phyloP scores from a whole-genome alignment of 345 rosid genomes.

The Citropsis articulata region DNA sequence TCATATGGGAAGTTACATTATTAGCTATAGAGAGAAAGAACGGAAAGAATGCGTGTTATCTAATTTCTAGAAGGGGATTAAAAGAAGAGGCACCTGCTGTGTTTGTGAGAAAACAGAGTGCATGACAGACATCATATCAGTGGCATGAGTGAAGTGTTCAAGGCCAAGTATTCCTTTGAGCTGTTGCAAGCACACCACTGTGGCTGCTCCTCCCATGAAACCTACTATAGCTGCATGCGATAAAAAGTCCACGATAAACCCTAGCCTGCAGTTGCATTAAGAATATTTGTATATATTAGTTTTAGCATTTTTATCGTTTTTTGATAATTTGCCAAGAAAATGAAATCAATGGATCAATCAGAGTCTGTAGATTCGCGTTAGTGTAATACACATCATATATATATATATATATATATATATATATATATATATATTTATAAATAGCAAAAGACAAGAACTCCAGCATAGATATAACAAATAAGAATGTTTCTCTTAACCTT shows the following conservation, averaged over 20 bases:
- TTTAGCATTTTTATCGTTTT: not conserved
- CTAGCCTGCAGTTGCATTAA: conserved; percentile 50
- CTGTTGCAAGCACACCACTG: conserved; percentile 83
- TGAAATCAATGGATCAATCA: conserved; percentile 11
- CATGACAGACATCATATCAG: conserved; percentile 70
- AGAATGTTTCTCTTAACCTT: not conserved
- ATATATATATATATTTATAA: not conserved
- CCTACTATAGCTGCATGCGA: conserved; percentile 94
- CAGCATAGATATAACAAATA: not conserved
- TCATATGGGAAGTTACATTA: not conserved
- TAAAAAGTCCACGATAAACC: conserved; percentile 86
- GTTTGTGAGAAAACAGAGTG: conserved; percentile 75
- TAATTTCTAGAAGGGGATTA: no score
- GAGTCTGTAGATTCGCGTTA: not conserved
- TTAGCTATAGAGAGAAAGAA: not conserved
- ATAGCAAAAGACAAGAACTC: conserved; percentile 17
- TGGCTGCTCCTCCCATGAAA: conserved; percentile 96
- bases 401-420: not conserved
- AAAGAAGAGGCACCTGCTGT: conserved; percentile 40
- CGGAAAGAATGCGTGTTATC: not conserved
- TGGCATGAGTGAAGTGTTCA: conserved; percentile 60
- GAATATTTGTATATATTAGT: not conserved
- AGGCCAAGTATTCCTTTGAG: conserved; percentile 83
- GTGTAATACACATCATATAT: not conserved
- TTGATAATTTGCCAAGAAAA: conserved; percentile 15